A percentile compares a stretch with the other conserved stretches of the same genome.
Evolutionary conservation across 2,329 filamentous ascomycete species (phyloP).

Genomic region (Leptodontidium sp.): DNA sequence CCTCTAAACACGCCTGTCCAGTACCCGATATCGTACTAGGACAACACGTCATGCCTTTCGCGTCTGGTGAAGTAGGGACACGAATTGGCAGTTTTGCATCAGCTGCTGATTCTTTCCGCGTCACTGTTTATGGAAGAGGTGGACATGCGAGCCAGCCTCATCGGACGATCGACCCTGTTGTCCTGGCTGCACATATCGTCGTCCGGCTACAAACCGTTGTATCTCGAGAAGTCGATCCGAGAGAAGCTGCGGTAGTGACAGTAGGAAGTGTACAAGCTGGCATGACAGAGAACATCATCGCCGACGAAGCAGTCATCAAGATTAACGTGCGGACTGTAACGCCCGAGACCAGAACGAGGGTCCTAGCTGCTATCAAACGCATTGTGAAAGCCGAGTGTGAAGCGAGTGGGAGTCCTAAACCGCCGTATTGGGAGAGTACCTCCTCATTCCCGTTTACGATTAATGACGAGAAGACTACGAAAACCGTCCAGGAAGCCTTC

Average conservation of each 20-base stretch:
- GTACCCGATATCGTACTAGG: conserved; percentile 63
- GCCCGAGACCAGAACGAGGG: conserved; percentile 45
- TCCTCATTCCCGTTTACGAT: conserved; percentile 37
- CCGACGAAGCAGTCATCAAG: conserved; percentile 51
- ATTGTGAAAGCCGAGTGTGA: conserved; percentile 60
- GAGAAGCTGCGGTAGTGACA: conserved; percentile 55
- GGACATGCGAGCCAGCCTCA: conserved; percentile 55
- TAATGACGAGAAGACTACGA: conserved; percentile 36
- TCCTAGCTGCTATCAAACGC: conserved; percentile 51
- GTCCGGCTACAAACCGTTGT: conserved; percentile 52
- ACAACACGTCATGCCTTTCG: conserved; percentile 58
- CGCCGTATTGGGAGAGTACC: conserved; percentile 35
- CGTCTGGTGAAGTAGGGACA: conserved; percentile 48
- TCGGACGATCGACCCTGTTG: conserved; percentile 54
- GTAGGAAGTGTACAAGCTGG: conserved; percentile 55
- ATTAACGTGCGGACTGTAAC: conserved; percentile 53
- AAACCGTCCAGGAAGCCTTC: conserved; percentile 31
- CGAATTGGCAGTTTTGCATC: conserved; percentile 47
- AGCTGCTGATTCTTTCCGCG: conserved; percentile 49
- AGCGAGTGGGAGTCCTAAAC: conserved; percentile 52
- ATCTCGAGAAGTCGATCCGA: conserved; percentile 49
- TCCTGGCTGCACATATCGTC: conserved; percentile 54
- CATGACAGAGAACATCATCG: conserved; percentile 55
- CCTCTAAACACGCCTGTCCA: conserved; percentile 53
- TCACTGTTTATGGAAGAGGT: conserved; percentile 52